Evolutionary conservation across 352 stramenopile genomes (phyloP).

Genomic region (Globisporangium paroecandrum): DNA sequence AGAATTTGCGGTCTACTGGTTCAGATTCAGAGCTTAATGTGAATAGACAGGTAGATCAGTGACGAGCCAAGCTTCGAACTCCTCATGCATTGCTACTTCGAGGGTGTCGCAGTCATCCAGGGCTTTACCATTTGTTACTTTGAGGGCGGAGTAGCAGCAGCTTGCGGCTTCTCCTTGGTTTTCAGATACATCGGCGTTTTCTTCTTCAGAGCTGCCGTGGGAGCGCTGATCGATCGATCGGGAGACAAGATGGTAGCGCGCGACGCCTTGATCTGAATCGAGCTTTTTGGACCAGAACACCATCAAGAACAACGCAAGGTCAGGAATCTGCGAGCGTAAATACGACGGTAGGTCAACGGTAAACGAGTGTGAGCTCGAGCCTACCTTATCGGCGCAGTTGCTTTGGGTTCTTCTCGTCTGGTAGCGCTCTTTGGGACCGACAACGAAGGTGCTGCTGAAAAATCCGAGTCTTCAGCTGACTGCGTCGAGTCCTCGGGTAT

Average conservation of each 20-base stretch:
- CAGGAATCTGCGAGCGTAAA: not conserved
- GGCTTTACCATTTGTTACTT: constrained; percentile 7
- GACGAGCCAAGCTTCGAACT: not conserved
- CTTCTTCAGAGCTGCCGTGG: constrained; percentile 39
- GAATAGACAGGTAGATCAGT: not conserved
- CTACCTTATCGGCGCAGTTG: constrained; percentile 16
- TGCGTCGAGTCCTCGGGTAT: constrained; percentile 15
- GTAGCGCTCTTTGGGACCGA: not conserved
- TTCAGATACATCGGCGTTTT: constrained; percentile 24
- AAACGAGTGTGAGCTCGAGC: not conserved
- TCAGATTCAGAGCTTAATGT: not conserved
- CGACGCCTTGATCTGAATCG: constrained; percentile 40
- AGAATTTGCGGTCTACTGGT: not conserved
- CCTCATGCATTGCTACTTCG: no score
- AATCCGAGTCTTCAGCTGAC: not conserved
- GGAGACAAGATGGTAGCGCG: constrained; percentile 34
- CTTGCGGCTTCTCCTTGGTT: constrained; percentile 15
- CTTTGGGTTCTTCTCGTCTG: constrained; percentile 11
- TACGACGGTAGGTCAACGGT: not conserved
- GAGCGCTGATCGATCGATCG: constrained; percentile 53
- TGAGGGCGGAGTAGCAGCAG: not conserved
- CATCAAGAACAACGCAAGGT: not conserved
- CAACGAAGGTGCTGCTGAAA: not conserved
- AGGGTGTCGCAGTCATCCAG: no score
- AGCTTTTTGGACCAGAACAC: constrained; percentile 10